phyloP scores from a whole-genome alignment of 2,329 filamentous ascomycete species.

The Aspergillus oerlinghausenensis region DNA sequence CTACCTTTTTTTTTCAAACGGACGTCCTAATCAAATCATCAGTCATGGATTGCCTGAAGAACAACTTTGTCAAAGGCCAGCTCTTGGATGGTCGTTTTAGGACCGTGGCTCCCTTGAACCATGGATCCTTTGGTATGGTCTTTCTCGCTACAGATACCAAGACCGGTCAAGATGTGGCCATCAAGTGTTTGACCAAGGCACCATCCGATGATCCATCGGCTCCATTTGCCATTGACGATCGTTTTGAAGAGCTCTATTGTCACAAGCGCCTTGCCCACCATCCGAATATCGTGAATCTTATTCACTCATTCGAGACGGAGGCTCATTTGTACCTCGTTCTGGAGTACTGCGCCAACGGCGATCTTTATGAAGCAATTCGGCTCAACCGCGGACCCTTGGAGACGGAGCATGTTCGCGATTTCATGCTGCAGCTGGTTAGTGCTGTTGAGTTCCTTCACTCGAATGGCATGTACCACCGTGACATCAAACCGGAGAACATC shows the following conservation, averaged over 20 bases:
- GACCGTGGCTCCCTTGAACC: constrained; percentile 90
- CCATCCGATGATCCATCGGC: constrained; percentile 57
- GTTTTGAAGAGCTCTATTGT: constrained; percentile 57
- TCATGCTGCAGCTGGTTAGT: constrained; percentile 91
- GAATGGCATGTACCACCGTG: constrained; percentile 89
- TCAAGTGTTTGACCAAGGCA: constrained; percentile 93
- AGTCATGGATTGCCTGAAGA: constrained; percentile 33
- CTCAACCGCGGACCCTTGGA: constrained; percentile 81
- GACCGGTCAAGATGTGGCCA: constrained; percentile 77
- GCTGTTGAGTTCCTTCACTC: constrained; percentile 86
- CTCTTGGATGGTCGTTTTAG: constrained; percentile 68
- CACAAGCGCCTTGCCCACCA: constrained; percentile 76
- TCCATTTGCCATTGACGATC: constrained; percentile 71
- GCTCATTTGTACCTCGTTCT: constrained; percentile 87
- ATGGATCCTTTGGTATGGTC: constrained; percentile 98
- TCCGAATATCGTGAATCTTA: constrained; percentile 87
- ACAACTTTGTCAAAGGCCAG: constrained; percentile 31
- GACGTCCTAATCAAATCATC: constrained; percentile 16
- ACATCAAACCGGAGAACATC: constrained; percentile 99
- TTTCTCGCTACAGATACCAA: constrained; percentile 80
- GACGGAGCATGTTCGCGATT: constrained; percentile 93
- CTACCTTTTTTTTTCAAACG: constrained; percentile 10
- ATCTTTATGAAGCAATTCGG: constrained; percentile 96
- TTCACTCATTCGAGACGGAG: constrained; percentile 87
- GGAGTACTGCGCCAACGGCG: constrained; percentile 91